Percentiles rank a stretch among this genome's conserved stretches.
These are phyloP conservation scores for Didymella exigua DNA, from an alignment of 2,329 filamentous ascomycete species.

Conservation along the genomic window DNA sequence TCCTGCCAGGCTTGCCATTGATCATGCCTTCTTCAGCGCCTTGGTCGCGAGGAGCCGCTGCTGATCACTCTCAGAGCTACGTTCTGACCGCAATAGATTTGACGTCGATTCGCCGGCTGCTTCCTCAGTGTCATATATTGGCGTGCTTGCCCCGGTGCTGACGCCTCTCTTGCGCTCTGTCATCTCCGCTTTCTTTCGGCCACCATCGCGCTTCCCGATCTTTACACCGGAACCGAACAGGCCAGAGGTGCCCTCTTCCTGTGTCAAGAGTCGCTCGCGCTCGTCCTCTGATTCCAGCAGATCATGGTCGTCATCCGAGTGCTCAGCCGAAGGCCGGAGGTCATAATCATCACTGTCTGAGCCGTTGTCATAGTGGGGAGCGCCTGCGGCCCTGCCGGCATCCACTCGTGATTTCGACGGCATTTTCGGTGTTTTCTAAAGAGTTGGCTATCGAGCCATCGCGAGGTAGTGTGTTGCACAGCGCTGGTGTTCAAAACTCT, in stretches of 20 bases:
- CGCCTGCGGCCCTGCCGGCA: slow-evolving; percentile 28
- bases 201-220: slow-evolving; percentile 34
- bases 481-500: slow-evolving; percentile 2
- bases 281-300: slow-evolving; percentile 56
- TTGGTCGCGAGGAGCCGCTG: slow-evolving; percentile 61
- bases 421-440: slow-evolving; percentile 22
- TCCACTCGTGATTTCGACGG: slow-evolving; percentile 25
- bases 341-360: slow-evolving; percentile 42
- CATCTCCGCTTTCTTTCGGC: slow-evolving; percentile 29
- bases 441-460: slow-evolving; percentile 3
- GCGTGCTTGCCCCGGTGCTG: slow-evolving; percentile 71
- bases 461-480: slow-evolving; percentile 5
- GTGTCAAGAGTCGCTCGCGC: slow-evolving; percentile 50
- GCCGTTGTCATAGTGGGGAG: slow-evolving; percentile 40
- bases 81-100: slow-evolving; percentile 39
- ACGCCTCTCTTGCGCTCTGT: slow-evolving; percentile 49
- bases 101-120: slow-evolving; percentile 68
- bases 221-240: slow-evolving; percentile 39
- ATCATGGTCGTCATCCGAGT: slow-evolving; percentile 45
- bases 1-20: slow-evolving; percentile 39
- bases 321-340: slow-evolving; percentile 44
- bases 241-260: slow-evolving; percentile 36
- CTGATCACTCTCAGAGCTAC: slow-evolving; percentile 54
- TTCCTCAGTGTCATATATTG: slow-evolving; percentile 93
- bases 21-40: slow-evolving; percentile 43